Base-by-base conservation (phyloP, 768 basidiomycete species). In the Russula foetens region DNA sequence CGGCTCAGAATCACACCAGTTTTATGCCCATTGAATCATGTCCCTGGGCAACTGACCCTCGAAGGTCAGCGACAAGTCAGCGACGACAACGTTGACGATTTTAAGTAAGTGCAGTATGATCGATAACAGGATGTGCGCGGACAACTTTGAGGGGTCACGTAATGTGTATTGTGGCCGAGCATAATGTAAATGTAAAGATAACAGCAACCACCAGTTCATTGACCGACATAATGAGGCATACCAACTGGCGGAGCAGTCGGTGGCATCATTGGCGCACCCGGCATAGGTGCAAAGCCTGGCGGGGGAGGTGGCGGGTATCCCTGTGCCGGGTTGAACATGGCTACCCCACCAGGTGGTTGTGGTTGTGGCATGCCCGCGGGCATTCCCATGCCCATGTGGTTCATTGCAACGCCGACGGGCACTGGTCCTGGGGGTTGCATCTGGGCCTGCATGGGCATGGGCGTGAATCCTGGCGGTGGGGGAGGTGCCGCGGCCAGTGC, bases 401-500 rank as follows among this genome's bases (percentile, higher is more conserved):
- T 75, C 66, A 73, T 69, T 59, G 68, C 67, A 3, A 71, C 71
- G 65, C 75, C 73, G 4, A 61, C 62, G 49, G 69, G 73, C 43
- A 87, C 77, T 5, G 85, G 84, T 69, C 57, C 57, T 38, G 35
- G 53, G 2, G 55, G n/a, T 14, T 43, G 53, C 28, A 45, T 44
- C 6, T 33, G 50, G 21, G 35, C 17, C 19, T 58, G 58, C 62
- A 63, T 64, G 8, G 86, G 85, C 67, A 88, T 87, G 21, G 83
- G 82, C 0, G 84, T 81, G 60, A 91, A 91, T 11, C 90, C 90
- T 0, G 90, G 90, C 0, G 91, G 90, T 2, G 88, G 85, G 0
- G 89, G 88, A 51, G 82, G 85, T 3, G 67, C 67, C 11, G 67
- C 69, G 1, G 92, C 89, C 57, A 97, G 79, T 17, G 81, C 87